These are phyloP conservation scores for Trichoderma sp. DNA, from an alignment of 2,329 filamentous ascomycete genomes.

Conservation along the genomic window DNA sequence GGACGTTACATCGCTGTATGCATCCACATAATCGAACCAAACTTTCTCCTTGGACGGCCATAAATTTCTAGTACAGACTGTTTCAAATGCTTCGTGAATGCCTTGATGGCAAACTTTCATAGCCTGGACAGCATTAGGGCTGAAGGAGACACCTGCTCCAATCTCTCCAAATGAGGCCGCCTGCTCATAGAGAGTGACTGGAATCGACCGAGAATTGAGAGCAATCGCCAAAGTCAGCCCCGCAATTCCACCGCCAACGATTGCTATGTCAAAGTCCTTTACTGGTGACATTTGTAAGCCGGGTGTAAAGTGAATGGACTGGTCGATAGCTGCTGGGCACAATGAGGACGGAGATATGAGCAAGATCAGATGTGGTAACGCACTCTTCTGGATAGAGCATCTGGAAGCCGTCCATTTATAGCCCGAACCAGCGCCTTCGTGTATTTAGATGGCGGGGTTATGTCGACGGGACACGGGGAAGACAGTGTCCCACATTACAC, in stretches of 20 bases:
- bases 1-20: neutral
- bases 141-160: conserved; percentile 52
- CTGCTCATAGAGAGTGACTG: conserved; percentile 47
- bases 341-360: too few species aligned
- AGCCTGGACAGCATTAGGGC: conserved; percentile 29
- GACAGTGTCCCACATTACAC: too few species aligned
- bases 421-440: too few species aligned
- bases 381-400: too few species aligned
- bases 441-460: too few species aligned
- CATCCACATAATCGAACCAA: neutral
- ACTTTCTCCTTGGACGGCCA: neutral
- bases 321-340: too few species aligned
- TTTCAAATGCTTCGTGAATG: neutral
- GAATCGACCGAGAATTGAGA: conserved; percentile 42
- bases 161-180: conserved; percentile 42
- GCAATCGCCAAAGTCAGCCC: conserved; percentile 48
- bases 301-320: too few species aligned
- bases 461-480: too few species aligned
- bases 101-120: conserved; percentile 31
- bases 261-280: conserved; percentile 37
- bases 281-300: too few species aligned
- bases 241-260: conserved; percentile 53
- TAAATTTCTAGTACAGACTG: neutral
- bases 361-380: too few species aligned
- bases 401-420: too few species aligned